These are phyloP conservation scores for Dictyostelium citrinum DNA, from an alignment of 78 protist species.

Conservation along the genomic window DNA sequence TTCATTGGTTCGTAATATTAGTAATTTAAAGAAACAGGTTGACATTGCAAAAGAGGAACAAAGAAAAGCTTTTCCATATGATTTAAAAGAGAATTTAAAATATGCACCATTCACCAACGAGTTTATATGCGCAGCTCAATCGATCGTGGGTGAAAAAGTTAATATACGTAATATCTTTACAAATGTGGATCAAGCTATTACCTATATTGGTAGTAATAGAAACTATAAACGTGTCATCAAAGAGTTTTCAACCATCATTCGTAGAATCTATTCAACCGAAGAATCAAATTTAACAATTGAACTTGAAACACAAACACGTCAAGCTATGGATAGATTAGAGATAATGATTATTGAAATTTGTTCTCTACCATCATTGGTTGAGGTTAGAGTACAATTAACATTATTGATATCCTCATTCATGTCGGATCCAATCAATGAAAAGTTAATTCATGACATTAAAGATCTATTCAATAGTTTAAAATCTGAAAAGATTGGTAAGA, in stretches of 20 bases:
- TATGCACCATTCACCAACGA: constrained; percentile 64
- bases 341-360: constrained; percentile 46
- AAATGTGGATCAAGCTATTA: not conserved
- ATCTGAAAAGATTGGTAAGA: not conserved
- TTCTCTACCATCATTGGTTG: constrained; percentile 25
- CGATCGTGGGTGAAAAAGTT: constrained; percentile 33
- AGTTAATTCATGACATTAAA: constrained; percentile 14
- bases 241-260: constrained; percentile 15
- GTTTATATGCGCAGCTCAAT: constrained; percentile 14
- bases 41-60: constrained; percentile 69
- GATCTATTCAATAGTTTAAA: constrained; percentile 19
- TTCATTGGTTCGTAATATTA: constrained; percentile 20
- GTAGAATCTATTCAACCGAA: constrained; percentile 45
- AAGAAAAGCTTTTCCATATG: constrained; percentile 17
- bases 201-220: constrained; percentile 5
- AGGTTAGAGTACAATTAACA: constrained; percentile 27
- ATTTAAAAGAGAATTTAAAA: not conserved
- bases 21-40: constrained; percentile 45
- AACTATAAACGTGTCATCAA: not conserved
- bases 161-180: constrained; percentile 5
- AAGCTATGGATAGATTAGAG: constrained; percentile 38
- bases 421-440: constrained; percentile 21
- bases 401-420: not conserved
- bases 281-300: constrained; percentile 13
- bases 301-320: not conserved